A percentile compares a stretch with the other conserved stretches of the same genome.
Evolutionary conservation across 2,329 filamentous ascomycete species (phyloP).

Genomic region (Whalleya microplaca): DNA sequence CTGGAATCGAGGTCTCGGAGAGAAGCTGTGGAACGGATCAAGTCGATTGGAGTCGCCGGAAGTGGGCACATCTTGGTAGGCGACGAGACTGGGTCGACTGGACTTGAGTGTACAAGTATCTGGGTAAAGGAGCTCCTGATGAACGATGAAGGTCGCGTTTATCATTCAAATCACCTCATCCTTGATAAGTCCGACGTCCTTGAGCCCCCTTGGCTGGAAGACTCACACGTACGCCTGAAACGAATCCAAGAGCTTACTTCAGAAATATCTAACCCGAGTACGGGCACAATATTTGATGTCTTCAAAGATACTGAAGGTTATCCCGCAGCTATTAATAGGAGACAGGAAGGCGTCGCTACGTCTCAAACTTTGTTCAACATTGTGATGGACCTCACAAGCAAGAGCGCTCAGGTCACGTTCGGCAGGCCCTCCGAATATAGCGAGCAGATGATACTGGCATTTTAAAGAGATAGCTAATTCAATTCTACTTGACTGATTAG

Average conservation of each 20-base stretch:
- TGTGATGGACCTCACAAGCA: conserved; percentile 35
- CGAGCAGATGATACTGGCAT: conserved; percentile 23
- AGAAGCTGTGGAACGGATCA: conserved; percentile 49
- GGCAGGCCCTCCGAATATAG: conserved; percentile 36
- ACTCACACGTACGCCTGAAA: conserved; percentile 33
- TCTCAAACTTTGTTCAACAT: conserved; percentile 40
- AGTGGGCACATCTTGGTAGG: conserved; percentile 55
- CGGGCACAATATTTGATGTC: conserved; percentile 25
- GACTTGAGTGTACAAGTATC: conserved; percentile 48
- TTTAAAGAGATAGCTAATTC: conserved; percentile 3
- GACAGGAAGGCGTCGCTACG: conserved; percentile 23
- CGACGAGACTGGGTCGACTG: conserved; percentile 46
- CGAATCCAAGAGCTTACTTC: conserved; percentile 33
- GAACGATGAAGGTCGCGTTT: conserved; percentile 38
- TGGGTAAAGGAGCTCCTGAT: conserved; percentile 35
- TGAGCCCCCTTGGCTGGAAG: conserved; percentile 37
- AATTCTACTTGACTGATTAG: too few relatives aligned
- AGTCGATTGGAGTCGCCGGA: conserved; percentile 49
- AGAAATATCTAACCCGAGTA: conserved; percentile 9
- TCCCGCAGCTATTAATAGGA: conserved; percentile 36
- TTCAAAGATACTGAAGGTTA: conserved; percentile 36
- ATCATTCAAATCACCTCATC: conserved; percentile 51
- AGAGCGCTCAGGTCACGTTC: conserved; percentile 34
- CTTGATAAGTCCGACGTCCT: conserved; percentile 35
- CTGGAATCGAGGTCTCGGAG: conserved; percentile 54